A percentile compares a stretch with the other conserved stretches of the same genome.
phyloP scores from a whole-genome alignment of 2,329 filamentous ascomycete species.

The Phialemoniopsis sp. region DNA sequence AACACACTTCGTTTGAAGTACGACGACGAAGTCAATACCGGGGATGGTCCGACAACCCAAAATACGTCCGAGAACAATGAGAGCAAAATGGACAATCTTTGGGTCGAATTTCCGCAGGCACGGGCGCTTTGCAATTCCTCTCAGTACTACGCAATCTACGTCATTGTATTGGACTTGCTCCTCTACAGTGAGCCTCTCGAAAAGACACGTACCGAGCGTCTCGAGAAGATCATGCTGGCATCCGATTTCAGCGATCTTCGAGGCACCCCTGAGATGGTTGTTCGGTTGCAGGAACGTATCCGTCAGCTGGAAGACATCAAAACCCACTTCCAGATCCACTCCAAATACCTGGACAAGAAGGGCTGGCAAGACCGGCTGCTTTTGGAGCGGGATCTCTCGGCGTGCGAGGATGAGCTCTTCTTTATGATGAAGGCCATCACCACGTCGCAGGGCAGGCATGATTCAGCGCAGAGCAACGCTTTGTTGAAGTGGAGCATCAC shows the following conservation, averaged over 20 bases:
- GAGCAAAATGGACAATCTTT: slow-evolving; percentile 89
- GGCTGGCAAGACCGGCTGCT: slow-evolving; percentile 87
- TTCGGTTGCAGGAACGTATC: slow-evolving; percentile 86
- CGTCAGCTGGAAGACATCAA: slow-evolving; percentile 95
- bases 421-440: slow-evolving; percentile 99
- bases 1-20: slow-evolving; percentile 96
- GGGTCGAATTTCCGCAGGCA: slow-evolving; percentile 93
- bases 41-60: slow-evolving; percentile 34
- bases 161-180: slow-evolving; percentile 92
- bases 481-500: slow-evolving; percentile 89
- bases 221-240: slow-evolving; percentile 98
- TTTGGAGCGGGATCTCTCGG: slow-evolving; percentile 84
- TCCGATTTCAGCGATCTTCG: slow-evolving; percentile 97
- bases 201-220: slow-evolving; percentile 90
- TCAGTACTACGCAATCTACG: slow-evolving; percentile 97
- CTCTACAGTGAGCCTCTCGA: slow-evolving; percentile 95
- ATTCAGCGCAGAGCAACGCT: slow-evolving; percentile 70
- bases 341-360: slow-evolving; percentile 77
- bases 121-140: slow-evolving; percentile 94
- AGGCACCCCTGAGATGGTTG: slow-evolving; percentile 90
- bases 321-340: slow-evolving; percentile 89
- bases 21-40: slow-evolving; percentile 80
- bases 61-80: slow-evolving; percentile 55
- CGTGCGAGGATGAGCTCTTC: slow-evolving; percentile 94
- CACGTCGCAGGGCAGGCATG: slow-evolving; percentile 78